Percentiles rank a stretch among this genome's conserved stretches.
phyloP scores from a whole-genome alignment of 805 yeast species.

The Lipomyces japonicus region DNA sequence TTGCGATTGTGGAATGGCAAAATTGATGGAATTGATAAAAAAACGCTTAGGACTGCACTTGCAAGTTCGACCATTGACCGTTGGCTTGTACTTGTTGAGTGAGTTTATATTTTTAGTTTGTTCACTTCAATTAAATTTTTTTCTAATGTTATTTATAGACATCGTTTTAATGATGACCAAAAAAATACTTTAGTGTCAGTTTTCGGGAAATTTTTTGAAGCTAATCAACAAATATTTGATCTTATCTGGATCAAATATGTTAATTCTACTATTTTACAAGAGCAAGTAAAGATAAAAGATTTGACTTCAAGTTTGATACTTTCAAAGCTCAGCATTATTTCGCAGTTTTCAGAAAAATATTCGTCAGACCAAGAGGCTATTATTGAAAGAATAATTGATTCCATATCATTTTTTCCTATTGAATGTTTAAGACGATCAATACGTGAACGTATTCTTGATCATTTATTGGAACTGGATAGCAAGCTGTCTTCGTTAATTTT shows the following conservation, averaged over 20 bases:
- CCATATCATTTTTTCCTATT: conserved; percentile 8
- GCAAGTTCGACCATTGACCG: conserved; percentile 1
- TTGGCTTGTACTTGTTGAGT: conserved; percentile 18
- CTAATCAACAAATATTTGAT: neutral
- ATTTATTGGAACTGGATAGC: conserved; percentile 9
- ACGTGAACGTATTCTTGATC: conserved; percentile 16
- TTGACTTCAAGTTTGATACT: too few relatives aligned
- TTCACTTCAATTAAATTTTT: neutral
- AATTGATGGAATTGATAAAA: neutral
- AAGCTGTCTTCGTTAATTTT: neutral
- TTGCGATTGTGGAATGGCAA: conserved; percentile 4
- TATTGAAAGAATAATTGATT: neutral
- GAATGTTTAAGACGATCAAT: conserved; percentile 4
- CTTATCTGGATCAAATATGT: conserved; percentile 3
- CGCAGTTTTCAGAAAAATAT: too few relatives aligned
- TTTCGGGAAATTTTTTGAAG: conserved; percentile 1
- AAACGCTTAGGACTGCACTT: conserved; percentile 5
- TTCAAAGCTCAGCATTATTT: too few relatives aligned
- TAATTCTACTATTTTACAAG: conserved; percentile 1
- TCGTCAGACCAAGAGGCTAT: too few relatives aligned
- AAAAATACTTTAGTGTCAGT: neutral
- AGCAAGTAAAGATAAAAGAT: conserved; percentile 11
- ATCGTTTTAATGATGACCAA: conserved; percentile 4
- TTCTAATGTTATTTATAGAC: conserved; percentile 1
- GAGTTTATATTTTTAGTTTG: neutral